Base-by-base conservation (phyloP, 2,329 filamentous ascomycete species). In the Ophiognomonia clavigignenti-juglandacearum region DNA sequence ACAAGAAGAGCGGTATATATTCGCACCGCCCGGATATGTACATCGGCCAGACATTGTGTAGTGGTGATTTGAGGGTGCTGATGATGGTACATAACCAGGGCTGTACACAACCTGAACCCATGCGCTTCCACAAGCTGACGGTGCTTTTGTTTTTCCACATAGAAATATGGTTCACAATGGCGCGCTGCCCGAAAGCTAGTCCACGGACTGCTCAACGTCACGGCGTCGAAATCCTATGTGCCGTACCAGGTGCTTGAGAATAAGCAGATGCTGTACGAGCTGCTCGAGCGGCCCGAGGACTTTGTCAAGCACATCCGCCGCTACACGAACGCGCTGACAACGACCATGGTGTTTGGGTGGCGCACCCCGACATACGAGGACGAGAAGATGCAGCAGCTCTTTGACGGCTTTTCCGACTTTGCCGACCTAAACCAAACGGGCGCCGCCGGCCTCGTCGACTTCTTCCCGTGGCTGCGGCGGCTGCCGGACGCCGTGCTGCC, bases 221-320 rank as follows among this genome's bases (percentile, higher is more conserved):
- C 22, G 13, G 39, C 32, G 29, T 31, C 43, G 3, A 29, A 34
- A 1, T 32, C 32, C 20, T 46, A 46, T 19, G 2, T 40, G 18
- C 16, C 27, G 19, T 22, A 46, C 36, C 32, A 43, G 19, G 67
- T 73, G 39, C 64, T 80, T 4, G 76, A 81, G 55, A 76, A 72
- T 57, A 75, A 73, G 55, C 67, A 72, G 41, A 74, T 80, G 74
- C 61, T 77, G 19, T 63, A 53, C 39, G 70, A 73, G 4, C 59
- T 81, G 18, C 54, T 78, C 4, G 64, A 70, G 0, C 50, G 59
- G 4, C 74, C 74, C 0, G 54, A 66, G 2, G 50, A 64, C 2
- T 73, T 73, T 39, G 45, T 68, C 5, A 56, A 71, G 14, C 68
- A 74, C 42, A 63, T 76, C 6, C 57, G 70, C 8, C 64, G 72